Percentiles rank a stretch among this genome's conserved stretches.
Conservation (phyloP, 1,139 yeast species). For the Yamadazyma dendronema region DNA sequence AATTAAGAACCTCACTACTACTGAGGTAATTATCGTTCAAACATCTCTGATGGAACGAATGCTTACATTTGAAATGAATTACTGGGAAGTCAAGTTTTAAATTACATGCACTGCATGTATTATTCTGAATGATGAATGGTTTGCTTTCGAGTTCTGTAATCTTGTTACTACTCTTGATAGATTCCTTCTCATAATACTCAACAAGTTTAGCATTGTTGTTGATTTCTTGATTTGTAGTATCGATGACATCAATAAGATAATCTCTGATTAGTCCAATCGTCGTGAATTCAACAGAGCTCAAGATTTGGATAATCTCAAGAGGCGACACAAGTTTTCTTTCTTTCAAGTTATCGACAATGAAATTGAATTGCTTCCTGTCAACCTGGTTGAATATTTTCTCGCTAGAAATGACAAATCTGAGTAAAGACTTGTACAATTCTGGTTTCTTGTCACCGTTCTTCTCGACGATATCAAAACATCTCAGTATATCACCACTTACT, state of each 20-base stretch:
- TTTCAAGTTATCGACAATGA: slow-evolving; percentile 54
- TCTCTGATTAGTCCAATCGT: slow-evolving; percentile 75
- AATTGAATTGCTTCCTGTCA: slow-evolving; percentile 49
- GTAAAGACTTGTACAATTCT: slow-evolving; percentile 63
- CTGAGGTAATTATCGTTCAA: slow-evolving; percentile 45
- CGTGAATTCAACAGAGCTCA: slow-evolving; percentile 54
- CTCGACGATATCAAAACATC: slow-evolving; percentile 55
- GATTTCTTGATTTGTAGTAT: slow-evolving; percentile 63
- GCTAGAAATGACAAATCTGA: slow-evolving; percentile 63
- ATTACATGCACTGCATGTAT: slow-evolving; percentile 71
- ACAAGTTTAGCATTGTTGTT: slow-evolving; percentile 65
- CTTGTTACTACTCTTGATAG: slow-evolving; percentile 51
- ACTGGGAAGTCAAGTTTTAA: slow-evolving; percentile 73
- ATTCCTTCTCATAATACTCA: slow-evolving; percentile 67
- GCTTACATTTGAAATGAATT: slow-evolving; percentile 82
- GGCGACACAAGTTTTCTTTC: slow-evolving; percentile 62
- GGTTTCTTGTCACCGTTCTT: slow-evolving; percentile 63
- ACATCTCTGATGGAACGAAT: slow-evolving; percentile 85
- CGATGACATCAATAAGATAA: slow-evolving; percentile 62
- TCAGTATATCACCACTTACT: slow-evolving; percentile 54
- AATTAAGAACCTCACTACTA: slow-evolving; percentile 17
- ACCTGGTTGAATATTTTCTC: slow-evolving; percentile 52
- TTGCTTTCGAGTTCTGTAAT: slow-evolving; percentile 52
- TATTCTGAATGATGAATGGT: slow-evolving; percentile 65
- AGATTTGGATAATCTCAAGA: slow-evolving; percentile 68